Percentiles rank a stretch among this genome's conserved stretches.
Evolutionary conservation across 805 yeast species (phyloP).

Genomic region (Hanseniaspora lindneri): DNA sequence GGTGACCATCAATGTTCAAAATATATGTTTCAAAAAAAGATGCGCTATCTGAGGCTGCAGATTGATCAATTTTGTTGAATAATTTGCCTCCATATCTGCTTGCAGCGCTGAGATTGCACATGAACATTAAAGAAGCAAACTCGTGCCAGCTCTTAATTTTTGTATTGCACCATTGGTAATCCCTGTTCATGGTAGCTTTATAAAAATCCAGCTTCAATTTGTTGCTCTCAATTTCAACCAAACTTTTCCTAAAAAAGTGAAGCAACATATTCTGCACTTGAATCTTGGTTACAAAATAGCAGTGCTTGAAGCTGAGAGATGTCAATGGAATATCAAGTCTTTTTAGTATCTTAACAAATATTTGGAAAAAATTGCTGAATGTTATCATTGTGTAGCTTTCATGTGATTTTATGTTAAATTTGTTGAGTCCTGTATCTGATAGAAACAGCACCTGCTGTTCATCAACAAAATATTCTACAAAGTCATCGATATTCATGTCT

Average conservation of each 20-base stretch:
- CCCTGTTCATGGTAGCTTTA: constrained; percentile 11
- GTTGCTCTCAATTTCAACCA: neutral
- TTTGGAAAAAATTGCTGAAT: constrained; percentile 7
- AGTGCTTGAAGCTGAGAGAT: constrained; percentile 1
- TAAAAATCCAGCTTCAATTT: constrained; percentile 2
- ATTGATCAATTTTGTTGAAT: neutral
- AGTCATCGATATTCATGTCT: neutral
- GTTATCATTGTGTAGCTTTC: constrained; percentile 2
- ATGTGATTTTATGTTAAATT: neutral
- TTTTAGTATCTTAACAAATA: neutral
- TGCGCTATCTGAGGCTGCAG: neutral
- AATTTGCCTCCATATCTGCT: neutral
- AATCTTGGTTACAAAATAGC: constrained; percentile 9
- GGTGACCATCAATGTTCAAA: neutral
- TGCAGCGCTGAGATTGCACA: constrained; percentile 1
- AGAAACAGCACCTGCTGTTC: neutral
- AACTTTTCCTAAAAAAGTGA: neutral
- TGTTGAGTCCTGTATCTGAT: constrained; percentile 8
- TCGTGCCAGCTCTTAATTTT: neutral
- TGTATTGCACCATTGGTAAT: constrained; percentile 13
- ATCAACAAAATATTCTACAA: neutral
- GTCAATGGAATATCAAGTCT: neutral
- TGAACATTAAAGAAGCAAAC: constrained; percentile 3
- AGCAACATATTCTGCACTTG: neutral
- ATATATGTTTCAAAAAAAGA: neutral